Percentiles rank a stretch among this genome's conserved stretches.
Evolutionary conservation across 2,329 filamentous ascomycete genomes (phyloP).

Genomic region (Colletotrichum lindemuthianum): DNA sequence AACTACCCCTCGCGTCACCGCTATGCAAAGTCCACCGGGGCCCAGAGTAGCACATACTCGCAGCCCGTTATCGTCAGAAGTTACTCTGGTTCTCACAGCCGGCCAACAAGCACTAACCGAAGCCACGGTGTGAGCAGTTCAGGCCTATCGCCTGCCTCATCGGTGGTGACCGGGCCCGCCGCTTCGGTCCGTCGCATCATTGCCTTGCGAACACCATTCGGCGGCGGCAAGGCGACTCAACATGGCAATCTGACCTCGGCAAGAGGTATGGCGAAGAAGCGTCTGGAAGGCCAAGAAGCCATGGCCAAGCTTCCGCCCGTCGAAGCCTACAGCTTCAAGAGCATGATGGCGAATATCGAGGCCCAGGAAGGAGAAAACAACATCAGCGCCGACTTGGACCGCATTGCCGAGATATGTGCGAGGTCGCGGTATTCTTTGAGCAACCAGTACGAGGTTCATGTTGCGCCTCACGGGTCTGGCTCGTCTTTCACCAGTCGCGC

Average conservation of each 20-base stretch:
- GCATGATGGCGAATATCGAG: constrained; percentile 68
- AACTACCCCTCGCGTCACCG: constrained; percentile 66
- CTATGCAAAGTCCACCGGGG: constrained; percentile 65
- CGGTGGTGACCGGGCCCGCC: constrained; percentile 32
- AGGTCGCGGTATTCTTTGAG: constrained; percentile 72
- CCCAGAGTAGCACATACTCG: constrained; percentile 68
- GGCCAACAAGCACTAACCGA: constrained; percentile 44
- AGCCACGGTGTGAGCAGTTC: constrained; percentile 22
- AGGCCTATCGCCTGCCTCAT: constrained; percentile 18
- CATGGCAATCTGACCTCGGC: constrained; percentile 57
- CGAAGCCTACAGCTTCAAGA: constrained; percentile 73
- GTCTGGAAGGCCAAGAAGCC: constrained; percentile 40
- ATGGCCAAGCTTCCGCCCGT: constrained; percentile 65
- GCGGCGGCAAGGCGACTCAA: constrained; percentile 45
- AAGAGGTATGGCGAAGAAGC: constrained; percentile 53
- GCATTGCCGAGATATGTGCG: constrained; percentile 75
- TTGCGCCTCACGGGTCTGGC: constrained; percentile 69
- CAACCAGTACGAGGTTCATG: constrained; percentile 74
- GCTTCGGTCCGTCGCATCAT: constrained; percentile 38
- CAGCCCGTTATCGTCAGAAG: constrained; percentile 74
- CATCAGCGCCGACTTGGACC: constrained; percentile 68
- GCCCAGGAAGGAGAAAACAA: constrained; percentile 53
- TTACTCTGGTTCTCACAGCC: constrained; percentile 61
- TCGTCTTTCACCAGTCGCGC: constrained; percentile 53
- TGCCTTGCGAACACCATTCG: constrained; percentile 41